Evolutionary conservation across 2,329 filamentous ascomycete genomes (phyloP).

Genomic region (Penicillium aurantiogriseum): DNA sequence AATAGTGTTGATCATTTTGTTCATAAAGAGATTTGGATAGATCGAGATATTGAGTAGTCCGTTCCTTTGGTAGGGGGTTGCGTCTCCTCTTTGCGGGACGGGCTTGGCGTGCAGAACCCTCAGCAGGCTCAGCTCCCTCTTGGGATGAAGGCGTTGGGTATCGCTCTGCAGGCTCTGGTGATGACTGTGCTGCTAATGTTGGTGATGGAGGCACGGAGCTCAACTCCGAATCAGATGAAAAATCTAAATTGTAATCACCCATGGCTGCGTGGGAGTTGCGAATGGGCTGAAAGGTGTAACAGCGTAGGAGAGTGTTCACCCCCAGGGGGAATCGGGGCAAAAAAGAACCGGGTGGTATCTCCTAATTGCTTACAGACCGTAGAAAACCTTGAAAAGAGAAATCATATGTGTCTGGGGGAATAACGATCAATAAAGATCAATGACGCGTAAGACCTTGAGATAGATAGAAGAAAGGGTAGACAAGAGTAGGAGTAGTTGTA

Average conservation of each 20-base stretch:
- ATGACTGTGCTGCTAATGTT: conserved; percentile 37
- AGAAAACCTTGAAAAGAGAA: conserved; percentile 7
- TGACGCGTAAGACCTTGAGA: conserved; percentile 8
- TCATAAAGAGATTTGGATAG: conserved; percentile 50
- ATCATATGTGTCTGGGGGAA: conserved; percentile 9
- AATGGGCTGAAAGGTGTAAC: conserved; percentile 10
- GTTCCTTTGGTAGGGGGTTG: conserved; percentile 60
- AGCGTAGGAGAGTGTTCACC: conserved; percentile 10
- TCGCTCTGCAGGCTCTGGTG: conserved; percentile 35
- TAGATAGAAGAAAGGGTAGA: conserved; percentile 18
- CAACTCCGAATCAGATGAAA: conserved; percentile 41
- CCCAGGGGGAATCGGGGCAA: not conserved
- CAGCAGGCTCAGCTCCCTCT: conserved; percentile 23
- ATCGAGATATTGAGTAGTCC: conserved; percentile 80
- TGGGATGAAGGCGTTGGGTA: conserved; percentile 46
- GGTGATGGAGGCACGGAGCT: conserved; percentile 38
- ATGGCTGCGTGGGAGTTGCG: conserved; percentile 19
- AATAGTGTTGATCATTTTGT: conserved; percentile 64
- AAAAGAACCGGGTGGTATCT: conserved; percentile 8
- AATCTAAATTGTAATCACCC: conserved; percentile 22
- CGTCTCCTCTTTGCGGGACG: conserved; percentile 74
- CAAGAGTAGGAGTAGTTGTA: conserved; percentile 28
- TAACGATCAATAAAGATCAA: conserved; percentile 7
- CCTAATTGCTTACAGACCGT: conserved; percentile 10
- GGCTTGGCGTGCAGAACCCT: conserved; percentile 49